Percentiles rank a stretch among this genome's conserved stretches.
These are phyloP conservation scores for Trichoderma sp. DNA, from an alignment of 2,329 filamentous ascomycete genomes.

Conservation along the genomic window DNA sequence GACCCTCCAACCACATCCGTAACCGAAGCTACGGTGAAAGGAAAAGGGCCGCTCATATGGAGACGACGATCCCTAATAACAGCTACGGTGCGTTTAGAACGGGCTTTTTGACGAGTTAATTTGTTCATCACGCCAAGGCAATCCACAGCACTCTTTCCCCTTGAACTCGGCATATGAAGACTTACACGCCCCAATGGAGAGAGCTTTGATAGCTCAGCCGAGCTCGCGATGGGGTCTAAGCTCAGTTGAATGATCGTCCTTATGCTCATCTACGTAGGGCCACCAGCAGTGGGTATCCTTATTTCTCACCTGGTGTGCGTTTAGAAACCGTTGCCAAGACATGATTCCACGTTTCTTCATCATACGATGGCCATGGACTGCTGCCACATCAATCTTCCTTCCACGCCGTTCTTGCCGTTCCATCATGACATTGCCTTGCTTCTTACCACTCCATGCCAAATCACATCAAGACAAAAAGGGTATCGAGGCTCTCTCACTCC, in stretches of 20 bases:
- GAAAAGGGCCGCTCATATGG: too few species aligned
- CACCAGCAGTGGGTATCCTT: background rate
- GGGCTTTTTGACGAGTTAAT: background rate
- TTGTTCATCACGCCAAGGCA: background rate
- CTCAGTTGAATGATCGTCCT: background rate
- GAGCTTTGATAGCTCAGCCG: background rate
- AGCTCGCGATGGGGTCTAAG: conserved; percentile 2
- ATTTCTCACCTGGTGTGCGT: background rate
- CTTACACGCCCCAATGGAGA: background rate
- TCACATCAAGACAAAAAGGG: background rate
- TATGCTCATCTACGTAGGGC: background rate
- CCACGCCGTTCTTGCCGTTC: background rate
- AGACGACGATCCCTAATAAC: too few species aligned
- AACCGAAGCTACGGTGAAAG: too few species aligned
- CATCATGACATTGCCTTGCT: background rate
- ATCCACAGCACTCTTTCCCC: background rate
- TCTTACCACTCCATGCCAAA: background rate
- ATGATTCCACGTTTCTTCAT: background rate
- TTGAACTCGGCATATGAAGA: background rate
- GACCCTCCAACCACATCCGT: too few species aligned
- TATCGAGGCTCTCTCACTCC: background rate
- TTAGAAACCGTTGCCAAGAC: background rate
- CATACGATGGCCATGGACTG: background rate
- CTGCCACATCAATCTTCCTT: background rate
- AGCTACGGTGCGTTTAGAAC: too few species aligned